A percentile compares a stretch with the other conserved stretches of the same genome.
Conservation (phyloP, 2,329 filamentous ascomycete genomes). For the Rhynchosporium agropyri region DNA sequence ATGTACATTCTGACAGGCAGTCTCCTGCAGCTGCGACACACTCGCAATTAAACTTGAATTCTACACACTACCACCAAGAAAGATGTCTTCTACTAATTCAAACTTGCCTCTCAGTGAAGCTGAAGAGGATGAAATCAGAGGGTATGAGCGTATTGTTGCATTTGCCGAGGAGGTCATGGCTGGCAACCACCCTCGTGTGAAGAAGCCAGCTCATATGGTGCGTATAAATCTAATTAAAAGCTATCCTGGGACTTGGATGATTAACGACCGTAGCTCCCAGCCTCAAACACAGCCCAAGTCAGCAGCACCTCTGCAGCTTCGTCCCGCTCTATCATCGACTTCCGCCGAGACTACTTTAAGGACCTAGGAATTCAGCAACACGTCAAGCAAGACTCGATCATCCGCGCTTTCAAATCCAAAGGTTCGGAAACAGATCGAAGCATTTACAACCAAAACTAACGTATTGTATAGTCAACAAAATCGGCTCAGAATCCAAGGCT, state of each 20-base stretch:
- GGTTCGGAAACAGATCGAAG: not conserved
- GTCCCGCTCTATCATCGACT: not conserved
- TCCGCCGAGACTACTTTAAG: conserved; percentile 3
- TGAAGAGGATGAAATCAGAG: conserved; percentile 5
- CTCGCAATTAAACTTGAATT: too few relatives aligned
- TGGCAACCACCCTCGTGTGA: conserved; percentile 11
- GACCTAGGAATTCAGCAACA: not conserved
- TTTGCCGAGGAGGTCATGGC: conserved; percentile 13
- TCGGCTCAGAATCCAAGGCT: not conserved
- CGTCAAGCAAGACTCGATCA: not conserved
- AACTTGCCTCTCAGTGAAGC: too few relatives aligned
- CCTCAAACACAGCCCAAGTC: not conserved
- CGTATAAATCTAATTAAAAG: not conserved
- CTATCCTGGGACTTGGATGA: not conserved
- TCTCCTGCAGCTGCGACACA: too few relatives aligned
- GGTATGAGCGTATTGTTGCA: conserved; percentile 17
- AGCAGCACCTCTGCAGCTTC: not conserved
- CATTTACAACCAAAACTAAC: not conserved
- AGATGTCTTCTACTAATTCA: too few relatives aligned
- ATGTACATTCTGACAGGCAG: too few relatives aligned
- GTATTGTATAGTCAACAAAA: not conserved
- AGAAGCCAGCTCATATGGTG: conserved; percentile 7
- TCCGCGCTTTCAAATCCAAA: conserved; percentile 1
- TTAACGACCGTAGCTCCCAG: not conserved
- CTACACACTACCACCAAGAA: too few relatives aligned